Evolutionary conservation across 371 early-diverging fungal species (phyloP), one percentile per base, ranked within the genome.

Genomic region (Rhizopus microsporus): DNA sequence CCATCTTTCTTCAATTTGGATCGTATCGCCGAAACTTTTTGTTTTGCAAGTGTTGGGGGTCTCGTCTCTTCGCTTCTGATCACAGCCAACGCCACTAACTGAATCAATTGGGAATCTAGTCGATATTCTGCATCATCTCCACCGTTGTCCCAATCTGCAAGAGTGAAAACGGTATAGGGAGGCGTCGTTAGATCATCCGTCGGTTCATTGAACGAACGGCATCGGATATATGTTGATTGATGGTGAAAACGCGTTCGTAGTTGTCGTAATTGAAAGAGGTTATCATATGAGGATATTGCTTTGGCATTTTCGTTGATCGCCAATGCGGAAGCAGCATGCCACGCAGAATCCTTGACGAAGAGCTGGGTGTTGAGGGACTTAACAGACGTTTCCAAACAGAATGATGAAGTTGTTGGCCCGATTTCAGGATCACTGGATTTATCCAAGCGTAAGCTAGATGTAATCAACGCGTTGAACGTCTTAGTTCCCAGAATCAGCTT

Each of bases 41-140:
- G 13, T 39, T 52, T 52, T 38, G 39, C 39, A 38, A 52, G 39
- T 38, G 39, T 52, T 52, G 39, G 40, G 37, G 37, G 37, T 9
- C 37, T 35, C 37, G 37, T 35, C 1, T 75, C 75, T 7, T 75
- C 75, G 0, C 52, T 71, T 3, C 72, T 72, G 6, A 51, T 57
- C 44, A 54, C 34, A 40, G 10, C n/a, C 10, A 31, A 12, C 15
- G 17, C 39, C 3, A 52, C 12, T n/a, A 12, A 40, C n/a, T 40
- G 40, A 13, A 40, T 9, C 10, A 40, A 4, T 40, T 40, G 42
- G 54, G 43, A 54, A 7, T 32, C 54, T 30, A 43, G 8, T 54
- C 54, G 54, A 31, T 54, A 54, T 12, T 38, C 33, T 7, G 54
- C 44, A 15, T 54, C 54, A 30, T 54, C 54, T 23, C 12, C 32